A percentile compares a stretch with the other conserved stretches of the same genome.
Conservation (phyloP, 108 stramenopile species). For the Cyclostephanos invisitatus region DNA sequence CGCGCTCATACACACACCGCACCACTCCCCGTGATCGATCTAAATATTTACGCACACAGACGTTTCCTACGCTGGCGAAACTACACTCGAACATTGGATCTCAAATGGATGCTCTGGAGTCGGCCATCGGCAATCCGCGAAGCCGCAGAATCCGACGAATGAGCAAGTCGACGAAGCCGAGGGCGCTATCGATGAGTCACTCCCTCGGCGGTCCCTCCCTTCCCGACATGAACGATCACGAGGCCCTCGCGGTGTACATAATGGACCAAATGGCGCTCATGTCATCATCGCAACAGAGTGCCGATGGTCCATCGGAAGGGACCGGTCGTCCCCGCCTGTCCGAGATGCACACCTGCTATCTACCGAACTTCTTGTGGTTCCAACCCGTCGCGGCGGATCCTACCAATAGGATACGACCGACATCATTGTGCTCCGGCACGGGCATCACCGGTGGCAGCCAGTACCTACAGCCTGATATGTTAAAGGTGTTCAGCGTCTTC, state of each 20-base stretch:
- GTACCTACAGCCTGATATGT: slow-evolving; percentile 41
- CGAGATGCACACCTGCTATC: slow-evolving; percentile 24
- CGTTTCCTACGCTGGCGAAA: slow-evolving; percentile 33
- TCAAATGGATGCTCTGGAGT: slow-evolving; percentile 29
- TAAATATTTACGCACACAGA: no score
- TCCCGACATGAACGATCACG: slow-evolving; percentile 12
- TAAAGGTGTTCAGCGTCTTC: slow-evolving; percentile 34
- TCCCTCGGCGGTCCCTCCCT: background rate
- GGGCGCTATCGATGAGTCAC: background rate
- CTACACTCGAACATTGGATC: slow-evolving; percentile 30
- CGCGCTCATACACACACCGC: no score
- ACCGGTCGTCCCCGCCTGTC: background rate
- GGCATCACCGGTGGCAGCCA: slow-evolving; percentile 32
- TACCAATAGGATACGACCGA: slow-evolving; percentile 24
- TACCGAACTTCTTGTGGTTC: slow-evolving; percentile 48
- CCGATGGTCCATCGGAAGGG: background rate
- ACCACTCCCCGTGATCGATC: no score
- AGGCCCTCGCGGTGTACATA: slow-evolving; percentile 22
- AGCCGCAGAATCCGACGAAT: background rate
- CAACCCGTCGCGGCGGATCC: slow-evolving; percentile 40
- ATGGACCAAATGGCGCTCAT: slow-evolving; percentile 18
- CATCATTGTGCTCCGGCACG: slow-evolving; percentile 37
- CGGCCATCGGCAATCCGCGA: slow-evolving; percentile 7
- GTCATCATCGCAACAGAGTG: background rate
- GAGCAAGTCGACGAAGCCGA: background rate